A percentile compares a stretch with the other conserved stretches of the same genome.
phyloP scores from a whole-genome alignment of 1,139 yeast genomes.

The Hemisphaericaspora xylofermentans region DNA sequence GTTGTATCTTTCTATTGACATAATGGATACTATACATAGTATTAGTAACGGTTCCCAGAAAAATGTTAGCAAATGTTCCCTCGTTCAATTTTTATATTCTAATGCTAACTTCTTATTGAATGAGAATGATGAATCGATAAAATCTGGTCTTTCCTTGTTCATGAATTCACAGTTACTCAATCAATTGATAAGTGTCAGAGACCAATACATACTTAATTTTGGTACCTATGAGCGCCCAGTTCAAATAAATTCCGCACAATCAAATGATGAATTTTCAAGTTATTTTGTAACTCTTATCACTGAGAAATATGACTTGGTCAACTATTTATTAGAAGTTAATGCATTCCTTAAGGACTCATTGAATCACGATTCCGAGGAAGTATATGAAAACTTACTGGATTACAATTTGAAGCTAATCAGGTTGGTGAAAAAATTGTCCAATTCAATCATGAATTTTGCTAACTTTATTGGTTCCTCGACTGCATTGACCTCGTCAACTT shows the following conservation, averaged over 20 bases:
- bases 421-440: slow-evolving; percentile 40
- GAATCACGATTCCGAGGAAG: slow-evolving; percentile 30
- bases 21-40: slow-evolving; percentile 57
- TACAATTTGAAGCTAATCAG: slow-evolving; percentile 48
- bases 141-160: slow-evolving; percentile 5
- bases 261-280: slow-evolving; percentile 7
- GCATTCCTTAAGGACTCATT: slow-evolving; percentile 15
- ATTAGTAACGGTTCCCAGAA: slow-evolving; percentile 60
- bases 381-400: slow-evolving; percentile 45
- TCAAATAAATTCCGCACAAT: neutral
- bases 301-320: slow-evolving; percentile 23
- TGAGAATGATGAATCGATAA: slow-evolving; percentile 6
- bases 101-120: slow-evolving; percentile 6
- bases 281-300: slow-evolving; percentile 13
- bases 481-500: slow-evolving; percentile 9
- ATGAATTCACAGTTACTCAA: slow-evolving; percentile 13
- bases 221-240: slow-evolving; percentile 5
- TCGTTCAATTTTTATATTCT: slow-evolving; percentile 18
- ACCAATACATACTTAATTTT: slow-evolving; percentile 13
- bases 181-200: slow-evolving; percentile 19
- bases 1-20: slow-evolving; percentile 46
- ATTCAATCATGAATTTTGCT: slow-evolving; percentile 36
- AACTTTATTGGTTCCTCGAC: slow-evolving; percentile 22
- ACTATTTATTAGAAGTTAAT: slow-evolving; percentile 30
- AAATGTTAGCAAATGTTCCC: slow-evolving; percentile 17